A percentile compares a stretch with the other conserved stretches of the same genome.
These are phyloP conservation scores for Stephania cephalantha DNA, from an alignment of 164 flowering plant species.

Conservation along the genomic window DNA sequence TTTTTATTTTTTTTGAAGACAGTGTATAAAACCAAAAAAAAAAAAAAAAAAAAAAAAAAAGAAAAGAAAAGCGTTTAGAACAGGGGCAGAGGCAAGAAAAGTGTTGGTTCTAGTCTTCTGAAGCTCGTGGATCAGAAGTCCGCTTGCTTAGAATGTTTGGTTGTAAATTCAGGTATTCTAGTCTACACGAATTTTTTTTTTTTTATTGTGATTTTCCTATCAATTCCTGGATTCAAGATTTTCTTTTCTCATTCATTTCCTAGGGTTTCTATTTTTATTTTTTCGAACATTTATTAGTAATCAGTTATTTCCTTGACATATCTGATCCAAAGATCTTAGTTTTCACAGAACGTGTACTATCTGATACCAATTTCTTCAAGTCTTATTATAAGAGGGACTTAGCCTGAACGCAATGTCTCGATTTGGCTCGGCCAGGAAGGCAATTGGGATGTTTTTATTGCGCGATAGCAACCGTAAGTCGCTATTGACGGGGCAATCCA, in stretches of 20 bases:
- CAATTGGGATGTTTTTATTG: constrained; percentile 25
- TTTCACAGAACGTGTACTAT: not conserved
- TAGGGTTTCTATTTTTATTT: not conserved
- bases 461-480: constrained; percentile 20
- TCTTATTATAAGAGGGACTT: not conserved
- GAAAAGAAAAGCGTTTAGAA: too few relatives aligned
- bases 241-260: not conserved
- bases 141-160: too few relatives aligned
- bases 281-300: not conserved
- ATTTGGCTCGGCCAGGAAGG: constrained; percentile 33
- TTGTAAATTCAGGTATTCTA: not conserved
- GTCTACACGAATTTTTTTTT: not conserved
- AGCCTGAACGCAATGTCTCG: constrained; percentile 29
- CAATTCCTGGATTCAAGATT: not conserved
- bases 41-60: too few relatives aligned
- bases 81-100: too few relatives aligned
- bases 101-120: too few relatives aligned
- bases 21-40: too few relatives aligned
- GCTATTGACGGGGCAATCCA: constrained; percentile 17
- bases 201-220: not conserved
- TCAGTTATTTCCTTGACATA: not conserved
- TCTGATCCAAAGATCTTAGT: not conserved
- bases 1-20: too few relatives aligned
- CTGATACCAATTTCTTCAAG: not conserved
- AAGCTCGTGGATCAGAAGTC: too few relatives aligned